Evolutionary conservation across 768 basidiomycete genomes (phyloP).

Genomic region (Dentipellis sp.): DNA sequence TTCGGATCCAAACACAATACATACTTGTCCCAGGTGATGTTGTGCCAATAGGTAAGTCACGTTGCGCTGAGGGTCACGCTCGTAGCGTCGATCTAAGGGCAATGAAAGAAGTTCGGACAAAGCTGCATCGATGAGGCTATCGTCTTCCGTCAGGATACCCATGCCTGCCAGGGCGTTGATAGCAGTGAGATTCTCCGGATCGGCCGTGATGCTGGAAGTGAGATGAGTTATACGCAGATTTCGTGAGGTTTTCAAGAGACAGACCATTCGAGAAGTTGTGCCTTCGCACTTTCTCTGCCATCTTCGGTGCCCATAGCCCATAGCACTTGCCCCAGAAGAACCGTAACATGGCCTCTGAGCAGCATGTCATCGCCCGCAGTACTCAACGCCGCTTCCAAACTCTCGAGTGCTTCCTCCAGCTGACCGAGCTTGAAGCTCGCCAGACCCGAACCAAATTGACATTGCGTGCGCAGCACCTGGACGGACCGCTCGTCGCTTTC

Average conservation of each 20-base stretch:
- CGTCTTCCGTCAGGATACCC: constrained; percentile 75
- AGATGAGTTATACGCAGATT: background rate
- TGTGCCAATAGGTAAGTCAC: constrained; percentile 65
- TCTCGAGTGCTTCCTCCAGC: constrained; percentile 49
- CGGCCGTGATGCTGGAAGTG: constrained; percentile 53
- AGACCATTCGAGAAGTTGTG: constrained; percentile 75
- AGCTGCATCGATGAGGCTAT: constrained; percentile 76
- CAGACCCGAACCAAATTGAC: constrained; percentile 63
- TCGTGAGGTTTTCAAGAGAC: constrained; percentile 14
- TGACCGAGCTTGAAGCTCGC: constrained; percentile 59
- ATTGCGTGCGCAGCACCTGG: constrained; percentile 46
- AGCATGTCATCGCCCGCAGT: constrained; percentile 37
- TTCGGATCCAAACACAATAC: constrained; percentile 12
- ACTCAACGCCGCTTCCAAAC: constrained; percentile 60
- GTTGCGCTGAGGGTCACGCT: constrained; percentile 61
- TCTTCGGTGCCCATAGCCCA: constrained; percentile 79
- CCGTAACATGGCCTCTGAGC: constrained; percentile 58
- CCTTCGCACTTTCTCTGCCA: constrained; percentile 67
- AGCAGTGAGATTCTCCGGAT: constrained; percentile 72
- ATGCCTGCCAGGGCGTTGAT: constrained; percentile 85
- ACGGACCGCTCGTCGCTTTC: constrained; percentile 23
- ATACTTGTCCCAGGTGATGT: constrained; percentile 66
- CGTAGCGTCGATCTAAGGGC: constrained; percentile 52
- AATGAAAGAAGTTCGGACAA: constrained; percentile 71
- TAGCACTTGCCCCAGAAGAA: constrained; percentile 76